phyloP scores from a whole-genome alignment of 2,329 filamentous ascomycete genomes.

The Epichloe sylvatica region DNA sequence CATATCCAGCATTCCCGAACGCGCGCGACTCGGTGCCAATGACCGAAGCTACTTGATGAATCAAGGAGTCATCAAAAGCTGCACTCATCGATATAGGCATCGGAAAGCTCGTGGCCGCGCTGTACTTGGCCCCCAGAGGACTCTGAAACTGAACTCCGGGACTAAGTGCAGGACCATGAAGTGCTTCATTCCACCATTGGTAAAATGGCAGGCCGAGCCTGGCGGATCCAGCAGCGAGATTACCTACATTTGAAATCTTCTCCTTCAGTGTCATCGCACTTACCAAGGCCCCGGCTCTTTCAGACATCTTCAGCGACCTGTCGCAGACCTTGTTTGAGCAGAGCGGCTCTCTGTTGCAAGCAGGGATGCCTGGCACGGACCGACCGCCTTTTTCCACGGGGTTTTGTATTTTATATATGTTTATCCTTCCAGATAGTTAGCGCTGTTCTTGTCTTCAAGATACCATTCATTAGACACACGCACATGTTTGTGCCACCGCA shows the following conservation, averaged over 20 bases:
- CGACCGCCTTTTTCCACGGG: neutral
- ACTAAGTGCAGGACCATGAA: constrained; percentile 45
- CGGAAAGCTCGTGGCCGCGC: constrained; percentile 50
- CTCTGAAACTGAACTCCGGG: neutral
- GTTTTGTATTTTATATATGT: neutral
- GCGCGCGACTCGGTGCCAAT: constrained; percentile 48
- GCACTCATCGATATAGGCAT: constrained; percentile 49
- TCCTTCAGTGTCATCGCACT: constrained; percentile 2
- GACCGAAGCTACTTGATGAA: constrained; percentile 40
- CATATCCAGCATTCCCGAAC: constrained; percentile 45
- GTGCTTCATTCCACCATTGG: constrained; percentile 47
- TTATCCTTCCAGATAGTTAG: neutral
- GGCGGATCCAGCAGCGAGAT: constrained; percentile 8
- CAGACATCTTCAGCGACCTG: constrained; percentile 15
- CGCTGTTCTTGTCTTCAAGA: too few species aligned
- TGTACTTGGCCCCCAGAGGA: constrained; percentile 26
- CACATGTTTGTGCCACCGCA: neutral
- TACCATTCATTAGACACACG: neutral
- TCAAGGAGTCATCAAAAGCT: constrained; percentile 49
- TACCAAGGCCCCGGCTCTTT: constrained; percentile 19
- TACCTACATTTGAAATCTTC: constrained; percentile 4
- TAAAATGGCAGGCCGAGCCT: constrained; percentile 44
- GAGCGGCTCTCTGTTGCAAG: constrained; percentile 15
- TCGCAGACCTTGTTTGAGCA: constrained; percentile 31
- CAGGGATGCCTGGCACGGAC: constrained; percentile 1